Percentiles rank a stretch among this genome's conserved stretches.
Evolutionary conservation across 345 rosid species (phyloP).

Genomic region (Lenwebbia sp.): DNA sequence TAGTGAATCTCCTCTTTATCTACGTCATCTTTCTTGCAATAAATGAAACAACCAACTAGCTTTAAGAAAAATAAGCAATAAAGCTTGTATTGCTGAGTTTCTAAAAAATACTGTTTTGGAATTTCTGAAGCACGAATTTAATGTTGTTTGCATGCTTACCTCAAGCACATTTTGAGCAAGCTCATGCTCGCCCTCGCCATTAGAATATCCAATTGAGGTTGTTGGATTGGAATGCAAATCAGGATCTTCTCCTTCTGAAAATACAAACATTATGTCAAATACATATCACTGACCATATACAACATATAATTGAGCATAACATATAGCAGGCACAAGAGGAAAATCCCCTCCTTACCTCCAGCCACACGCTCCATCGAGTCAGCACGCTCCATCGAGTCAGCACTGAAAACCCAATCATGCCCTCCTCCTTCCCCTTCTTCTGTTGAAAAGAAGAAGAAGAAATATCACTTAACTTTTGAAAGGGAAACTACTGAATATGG

Average conservation of each 20-base stretch:
- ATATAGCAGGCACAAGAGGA: not conserved
- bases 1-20: not conserved
- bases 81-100: not conserved
- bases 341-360: constrained; percentile 23
- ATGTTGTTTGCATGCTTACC: constrained; percentile 22
- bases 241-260: constrained; percentile 37
- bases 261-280: not conserved
- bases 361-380: constrained; percentile 48
- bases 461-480: not conserved
- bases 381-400: constrained; percentile 70
- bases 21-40: not conserved
- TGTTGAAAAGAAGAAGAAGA: not conserved
- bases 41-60: not conserved
- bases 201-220: constrained; percentile 71
- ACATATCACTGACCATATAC: not conserved
- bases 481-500: not conserved
- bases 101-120: too few species aligned
- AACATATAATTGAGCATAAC: not conserved
- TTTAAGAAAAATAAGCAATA: too few species aligned
- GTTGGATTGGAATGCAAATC: constrained; percentile 41
- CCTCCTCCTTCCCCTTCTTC: constrained; percentile 35
- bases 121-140: not conserved
- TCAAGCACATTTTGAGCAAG: constrained; percentile 57
- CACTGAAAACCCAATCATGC: constrained; percentile 74
- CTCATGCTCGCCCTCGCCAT: constrained; percentile 69